Conservation (phyloP, 2,329 filamentous ascomycete species). For the Rutstroemia sp. region DNA sequence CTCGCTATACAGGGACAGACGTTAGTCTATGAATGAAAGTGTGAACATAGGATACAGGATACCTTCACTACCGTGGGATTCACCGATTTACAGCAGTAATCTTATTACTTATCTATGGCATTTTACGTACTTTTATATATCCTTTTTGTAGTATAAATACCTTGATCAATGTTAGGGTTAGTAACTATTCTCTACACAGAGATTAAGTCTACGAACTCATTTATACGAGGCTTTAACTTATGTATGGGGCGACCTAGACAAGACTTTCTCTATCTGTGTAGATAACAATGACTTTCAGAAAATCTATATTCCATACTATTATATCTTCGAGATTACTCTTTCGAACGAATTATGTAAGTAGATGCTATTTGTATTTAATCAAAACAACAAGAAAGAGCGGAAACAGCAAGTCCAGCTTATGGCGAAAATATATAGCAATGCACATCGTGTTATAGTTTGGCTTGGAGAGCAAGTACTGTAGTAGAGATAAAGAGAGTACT, state of each 20-base stretch:
- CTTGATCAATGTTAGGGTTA: too few relatives aligned
- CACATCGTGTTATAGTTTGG: conserved; percentile 12
- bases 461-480: conserved; percentile 7
- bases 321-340: conserved; percentile 6
- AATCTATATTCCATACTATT: conserved; percentile 6
- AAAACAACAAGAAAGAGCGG: neutral
- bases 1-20: too few relatives aligned
- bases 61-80: too few relatives aligned
- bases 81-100: too few relatives aligned
- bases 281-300: neutral
- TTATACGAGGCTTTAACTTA: conserved; percentile 6
- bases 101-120: too few relatives aligned
- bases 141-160: too few relatives aligned
- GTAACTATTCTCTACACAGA: neutral
- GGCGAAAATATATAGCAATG: conserved; percentile 12
- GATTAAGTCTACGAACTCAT: neutral
- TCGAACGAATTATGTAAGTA: conserved; percentile 1
- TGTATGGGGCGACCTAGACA: conserved; percentile 5
- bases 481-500: neutral
- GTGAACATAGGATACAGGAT: too few relatives aligned
- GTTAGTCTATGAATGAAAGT: too few relatives aligned
- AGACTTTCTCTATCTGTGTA: conserved; percentile 7
- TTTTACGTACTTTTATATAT: too few relatives aligned
- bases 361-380: neutral
- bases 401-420: conserved; percentile 13